Evolutionary conservation across 805 yeast genomes (phyloP).

Genomic region (Saccharomycopsis sp.): DNA sequence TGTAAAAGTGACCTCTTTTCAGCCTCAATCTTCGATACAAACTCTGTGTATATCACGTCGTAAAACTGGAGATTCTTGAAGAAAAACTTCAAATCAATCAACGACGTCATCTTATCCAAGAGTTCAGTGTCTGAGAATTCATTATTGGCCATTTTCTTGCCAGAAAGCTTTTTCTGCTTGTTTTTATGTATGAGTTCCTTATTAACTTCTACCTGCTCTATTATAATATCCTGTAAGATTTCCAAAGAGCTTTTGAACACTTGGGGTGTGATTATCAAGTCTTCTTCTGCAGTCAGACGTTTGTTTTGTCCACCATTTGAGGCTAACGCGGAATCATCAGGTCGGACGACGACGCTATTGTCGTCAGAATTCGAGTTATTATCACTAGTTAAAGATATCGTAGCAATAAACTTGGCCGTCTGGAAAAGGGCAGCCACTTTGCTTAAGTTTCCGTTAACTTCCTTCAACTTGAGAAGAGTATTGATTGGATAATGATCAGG

Average conservation of each 20-base stretch:
- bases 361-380: background rate
- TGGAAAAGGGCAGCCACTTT: conserved; percentile 14
- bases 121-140: conserved; percentile 6
- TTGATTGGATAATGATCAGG: conserved; percentile 12
- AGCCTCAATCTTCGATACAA: conserved; percentile 4
- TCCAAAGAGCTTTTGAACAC: conserved; percentile 11
- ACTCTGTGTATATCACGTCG: conserved; percentile 9
- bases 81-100: conserved; percentile 13
- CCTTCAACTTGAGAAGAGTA: conserved; percentile 8
- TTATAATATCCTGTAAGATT: conserved; percentile 12
- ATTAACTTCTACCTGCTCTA: conserved; percentile 14
- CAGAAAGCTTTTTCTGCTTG: conserved; percentile 1
- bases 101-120: conserved; percentile 10
- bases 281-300: background rate
- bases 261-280: conserved; percentile 10
- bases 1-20: conserved; percentile 2
- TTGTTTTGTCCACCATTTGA: background rate
- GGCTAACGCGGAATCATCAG: background rate
- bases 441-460: conserved; percentile 3
- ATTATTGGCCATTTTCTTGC: background rate
- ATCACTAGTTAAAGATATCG: conserved; percentile 8
- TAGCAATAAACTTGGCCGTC: conserved; percentile 19
- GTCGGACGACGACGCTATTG: background rate
- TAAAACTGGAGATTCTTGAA: conserved; percentile 11
- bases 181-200: conserved; percentile 2